Evolutionary conservation across 495 filamentous ascomycete species (phyloP).

Genomic region (Barbatosphaeria neglecta): DNA sequence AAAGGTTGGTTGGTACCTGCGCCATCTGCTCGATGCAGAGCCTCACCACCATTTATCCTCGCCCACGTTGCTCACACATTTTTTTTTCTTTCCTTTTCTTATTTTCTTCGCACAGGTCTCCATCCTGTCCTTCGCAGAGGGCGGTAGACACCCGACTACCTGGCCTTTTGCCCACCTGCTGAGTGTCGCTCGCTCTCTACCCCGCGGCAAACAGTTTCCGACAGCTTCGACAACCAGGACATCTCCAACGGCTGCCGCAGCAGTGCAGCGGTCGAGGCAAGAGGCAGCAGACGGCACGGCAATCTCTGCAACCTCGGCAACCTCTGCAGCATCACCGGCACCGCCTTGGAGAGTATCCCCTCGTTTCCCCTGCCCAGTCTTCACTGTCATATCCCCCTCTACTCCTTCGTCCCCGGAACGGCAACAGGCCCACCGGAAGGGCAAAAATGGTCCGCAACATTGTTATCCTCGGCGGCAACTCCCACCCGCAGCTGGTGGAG

Average conservation of each 20-base stretch:
- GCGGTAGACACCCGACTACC: neutral
- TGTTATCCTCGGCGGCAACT: slow-evolving; percentile 84
- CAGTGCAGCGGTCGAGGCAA: too few species aligned
- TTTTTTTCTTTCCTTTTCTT: too few species aligned
- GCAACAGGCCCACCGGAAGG: neutral
- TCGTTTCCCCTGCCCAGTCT: too few species aligned
- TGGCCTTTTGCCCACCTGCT: neutral
- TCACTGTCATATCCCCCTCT: neutral
- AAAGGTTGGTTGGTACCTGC: neutral
- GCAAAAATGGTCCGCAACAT: slow-evolving; percentile 85
- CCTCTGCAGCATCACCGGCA: too few species aligned
- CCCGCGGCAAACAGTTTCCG: neutral
- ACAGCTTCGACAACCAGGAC: neutral
- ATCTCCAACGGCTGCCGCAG: neutral
- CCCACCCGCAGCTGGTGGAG: slow-evolving; percentile 77
- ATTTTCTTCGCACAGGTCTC: too few species aligned
- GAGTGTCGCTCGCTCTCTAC: neutral
- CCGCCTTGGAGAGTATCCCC: too few species aligned
- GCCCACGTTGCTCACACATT: neutral
- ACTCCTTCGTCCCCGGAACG: neutral
- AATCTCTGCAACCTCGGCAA: too few species aligned
- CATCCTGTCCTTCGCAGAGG: too few species aligned
- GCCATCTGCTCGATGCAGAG: neutral
- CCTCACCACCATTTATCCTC: neutral
- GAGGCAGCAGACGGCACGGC: too few species aligned